Conservation (phyloP, 1,284 basidiomycete genomes). For the Agaricales sp. region DNA sequence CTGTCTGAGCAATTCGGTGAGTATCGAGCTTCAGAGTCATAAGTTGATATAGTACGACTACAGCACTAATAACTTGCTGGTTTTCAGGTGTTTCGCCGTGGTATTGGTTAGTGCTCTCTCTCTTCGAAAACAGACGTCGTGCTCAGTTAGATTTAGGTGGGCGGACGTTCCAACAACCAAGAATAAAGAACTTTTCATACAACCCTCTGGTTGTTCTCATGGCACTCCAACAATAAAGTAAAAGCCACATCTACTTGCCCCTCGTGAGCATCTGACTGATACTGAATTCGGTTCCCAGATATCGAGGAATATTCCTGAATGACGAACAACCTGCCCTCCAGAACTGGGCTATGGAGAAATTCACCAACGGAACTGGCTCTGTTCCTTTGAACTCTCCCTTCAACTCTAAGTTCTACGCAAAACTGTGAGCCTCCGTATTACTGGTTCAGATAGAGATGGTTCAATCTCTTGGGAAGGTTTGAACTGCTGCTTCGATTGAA, state of each 20-base stretch:
- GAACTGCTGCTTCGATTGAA: conserved; percentile 61
- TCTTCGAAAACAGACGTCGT: too few species aligned
- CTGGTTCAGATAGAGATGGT: too few species aligned
- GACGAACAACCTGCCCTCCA: conserved; percentile 56
- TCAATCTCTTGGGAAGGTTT: conserved; percentile 29
- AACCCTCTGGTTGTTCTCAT: conserved; percentile 45
- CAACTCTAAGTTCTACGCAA: conserved; percentile 55
- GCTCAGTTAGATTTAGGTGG: conserved; percentile 35
- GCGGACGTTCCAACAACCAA: conserved; percentile 53
- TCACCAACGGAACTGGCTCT: conserved; percentile 52
- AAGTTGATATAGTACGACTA: not conserved
- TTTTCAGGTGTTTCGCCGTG: conserved; percentile 52
- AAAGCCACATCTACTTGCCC: conserved; percentile 48
- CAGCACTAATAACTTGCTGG: not conserved
- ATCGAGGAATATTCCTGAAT: conserved; percentile 38
- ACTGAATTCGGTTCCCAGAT: too few species aligned
- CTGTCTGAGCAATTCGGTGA: conserved; percentile 62
- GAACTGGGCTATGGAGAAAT: conserved; percentile 55
- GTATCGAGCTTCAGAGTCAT: conserved; percentile 11
- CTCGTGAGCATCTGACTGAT: conserved; percentile 27
- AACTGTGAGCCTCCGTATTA: conserved; percentile 43
- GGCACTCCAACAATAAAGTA: conserved; percentile 62
- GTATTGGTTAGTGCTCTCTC: conserved; percentile 53
- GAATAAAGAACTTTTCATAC: conserved; percentile 38
- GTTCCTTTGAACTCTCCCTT: conserved; percentile 41